Evolutionary conservation across 805 yeast genomes (phyloP), one percentile per base, ranked within the genome.

Genomic region (Novakomyces olei): DNA sequence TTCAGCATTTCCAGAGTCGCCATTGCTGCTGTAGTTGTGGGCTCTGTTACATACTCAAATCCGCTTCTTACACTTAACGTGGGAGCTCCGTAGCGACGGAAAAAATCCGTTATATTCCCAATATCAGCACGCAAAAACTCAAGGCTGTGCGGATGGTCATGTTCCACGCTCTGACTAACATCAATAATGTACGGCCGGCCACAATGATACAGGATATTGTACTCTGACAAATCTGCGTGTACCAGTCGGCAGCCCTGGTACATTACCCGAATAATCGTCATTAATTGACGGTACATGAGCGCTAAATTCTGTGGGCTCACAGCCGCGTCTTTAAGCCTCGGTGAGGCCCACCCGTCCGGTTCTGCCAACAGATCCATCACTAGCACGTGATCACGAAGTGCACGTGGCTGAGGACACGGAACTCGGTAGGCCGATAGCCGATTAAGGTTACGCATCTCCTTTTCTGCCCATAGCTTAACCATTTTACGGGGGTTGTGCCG

Each of bases 401-500:
- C 92, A 9, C 80, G 53, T 1, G 99, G 98, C 48, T 78, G 76
- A 0, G 99, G 98, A 26, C 80, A 74, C n/a, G 92, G 88, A 23
- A 88, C 75, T 0, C 92, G 92, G 36, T 71, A 64, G 29, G 63
- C 49, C 49, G 75, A 58, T 15, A 88, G 60, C 47, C 99, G 65
- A 50, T 79, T 85, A 51, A 88, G 61, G 49, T 88, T 88, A 35
- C 99, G 58, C 42, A 83, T 85, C 55, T 88, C 99, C 48, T 88
- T 88, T 50, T 88, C 98, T 0, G 98, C 96, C 99, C 99, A 88
- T 16, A 83, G 65, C 51, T 79, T 80, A 39, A 88, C 93, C 95
- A 88, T 85, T 48, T 85, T 85, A 47, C 98, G 64, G 6, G 96
- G 96, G 47, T 88, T 88, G 41, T 81, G 80, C 45, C 78, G 81